phyloP scores from a whole-genome alignment of 2,329 filamentous ascomycete genomes.

The Ophiosphaerella korrae region DNA sequence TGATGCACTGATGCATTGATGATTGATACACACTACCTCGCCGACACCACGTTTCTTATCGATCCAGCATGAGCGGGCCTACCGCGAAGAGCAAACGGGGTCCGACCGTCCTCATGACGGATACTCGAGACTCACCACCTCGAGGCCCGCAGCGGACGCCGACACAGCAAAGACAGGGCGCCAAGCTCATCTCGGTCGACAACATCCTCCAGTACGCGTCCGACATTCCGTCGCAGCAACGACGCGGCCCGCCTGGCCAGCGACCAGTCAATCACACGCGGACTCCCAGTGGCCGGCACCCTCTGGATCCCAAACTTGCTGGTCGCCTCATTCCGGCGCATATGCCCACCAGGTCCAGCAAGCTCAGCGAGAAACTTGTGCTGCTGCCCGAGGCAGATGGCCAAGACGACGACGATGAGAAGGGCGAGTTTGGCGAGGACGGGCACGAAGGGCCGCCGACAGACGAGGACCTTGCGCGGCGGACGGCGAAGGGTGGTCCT shows the following conservation, averaged over 20 bases:
- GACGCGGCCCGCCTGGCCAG: slow-evolving; percentile 69
- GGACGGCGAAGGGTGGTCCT: slow-evolving; percentile 67
- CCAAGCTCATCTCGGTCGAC: slow-evolving; percentile 86
- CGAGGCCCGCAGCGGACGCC: slow-evolving; percentile 22
- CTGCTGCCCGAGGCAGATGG: slow-evolving; percentile 79
- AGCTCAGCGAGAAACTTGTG: slow-evolving; percentile 96
- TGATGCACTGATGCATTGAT: not conserved
- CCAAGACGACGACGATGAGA: slow-evolving; percentile 60
- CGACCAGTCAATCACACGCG: slow-evolving; percentile 54
- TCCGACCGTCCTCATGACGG: slow-evolving; percentile 57
- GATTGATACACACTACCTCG: not conserved
- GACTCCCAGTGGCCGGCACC: slow-evolving; percentile 58
- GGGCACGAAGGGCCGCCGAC: slow-evolving; percentile 65
- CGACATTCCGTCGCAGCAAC: slow-evolving; percentile 93
- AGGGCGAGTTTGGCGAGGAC: slow-evolving; percentile 60
- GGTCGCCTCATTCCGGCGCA: slow-evolving; percentile 63
- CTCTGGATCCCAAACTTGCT: slow-evolving; percentile 60
- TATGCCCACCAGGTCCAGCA: slow-evolving; percentile 85
- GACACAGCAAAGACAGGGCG: slow-evolving; percentile 39
- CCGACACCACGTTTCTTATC: not conserved
- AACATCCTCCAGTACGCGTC: slow-evolving; percentile 93
- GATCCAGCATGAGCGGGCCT: slow-evolving; percentile 36
- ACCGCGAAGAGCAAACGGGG: slow-evolving; percentile 46
- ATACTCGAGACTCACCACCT: slow-evolving; percentile 57
- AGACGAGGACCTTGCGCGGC: slow-evolving; percentile 69